These are phyloP conservation scores for Cutaneotrichosporon dermatis DNA, from an alignment of 1,284 basidiomycete genomes.

Conservation along the genomic window DNA sequence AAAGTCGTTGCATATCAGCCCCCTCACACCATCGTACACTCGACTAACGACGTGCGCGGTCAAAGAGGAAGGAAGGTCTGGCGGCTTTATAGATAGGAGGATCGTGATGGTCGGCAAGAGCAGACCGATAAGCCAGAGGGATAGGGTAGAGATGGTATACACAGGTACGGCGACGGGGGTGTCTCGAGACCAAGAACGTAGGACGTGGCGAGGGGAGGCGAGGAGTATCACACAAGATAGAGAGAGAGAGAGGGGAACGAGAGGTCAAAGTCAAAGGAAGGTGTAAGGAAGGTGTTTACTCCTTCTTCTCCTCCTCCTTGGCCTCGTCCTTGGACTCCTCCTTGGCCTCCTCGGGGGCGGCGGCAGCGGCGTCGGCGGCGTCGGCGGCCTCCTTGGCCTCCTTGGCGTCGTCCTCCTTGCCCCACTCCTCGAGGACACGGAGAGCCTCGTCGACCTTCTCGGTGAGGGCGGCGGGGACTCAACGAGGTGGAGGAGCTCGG, in stretches of 20 bases:
- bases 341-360: conserved; percentile 20
- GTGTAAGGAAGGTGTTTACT: background rate
- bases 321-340: conserved; percentile 15
- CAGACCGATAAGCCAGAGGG: background rate
- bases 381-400: no score
- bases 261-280: background rate
- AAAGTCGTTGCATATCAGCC: conserved; percentile 7
- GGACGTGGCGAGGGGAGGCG: no score
- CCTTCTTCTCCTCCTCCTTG: conserved; percentile 7
- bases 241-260: no score
- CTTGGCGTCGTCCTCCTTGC: conserved; percentile 25
- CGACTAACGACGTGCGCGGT: conserved; percentile 1
- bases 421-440: conserved; percentile 50
- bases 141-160: background rate
- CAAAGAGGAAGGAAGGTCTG: conserved; percentile 2
- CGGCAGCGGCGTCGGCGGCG: no score
- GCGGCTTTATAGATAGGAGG: background rate
- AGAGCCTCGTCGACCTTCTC: conserved; percentile 82
- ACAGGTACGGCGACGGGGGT: background rate
- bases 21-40: conserved; percentile 8
- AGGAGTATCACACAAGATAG: no score
- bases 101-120: background rate
- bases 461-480: conserved; percentile 75
- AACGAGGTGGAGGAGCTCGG: conserved; percentile 78
- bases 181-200: no score